A percentile compares a stretch with the other conserved stretches of the same genome.
Conservation (phyloP, 1,284 basidiomycete genomes). For the Boletus hoseneyae region DNA sequence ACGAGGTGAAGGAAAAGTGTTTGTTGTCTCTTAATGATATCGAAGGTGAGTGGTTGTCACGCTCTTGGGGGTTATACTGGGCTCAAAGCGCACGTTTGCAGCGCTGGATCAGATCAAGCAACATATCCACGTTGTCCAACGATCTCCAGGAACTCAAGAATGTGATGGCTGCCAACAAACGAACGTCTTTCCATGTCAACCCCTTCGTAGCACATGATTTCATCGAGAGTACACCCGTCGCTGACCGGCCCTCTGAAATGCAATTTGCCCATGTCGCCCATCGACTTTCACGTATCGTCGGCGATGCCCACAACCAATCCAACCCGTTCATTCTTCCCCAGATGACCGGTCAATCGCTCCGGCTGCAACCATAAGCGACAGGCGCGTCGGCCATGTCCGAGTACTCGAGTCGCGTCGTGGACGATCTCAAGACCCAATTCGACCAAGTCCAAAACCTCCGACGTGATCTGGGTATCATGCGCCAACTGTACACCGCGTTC, state of each 20-base stretch:
- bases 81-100: constrained; percentile 34
- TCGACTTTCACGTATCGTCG: constrained; percentile 62
- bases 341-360: constrained; percentile 62
- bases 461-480: constrained; percentile 89
- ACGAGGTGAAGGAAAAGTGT: constrained; percentile 88
- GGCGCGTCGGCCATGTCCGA: constrained; percentile 71
- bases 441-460: constrained; percentile 93
- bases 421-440: constrained; percentile 86
- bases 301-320: constrained; percentile 32
- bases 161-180: constrained; percentile 53
- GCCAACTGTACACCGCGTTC: constrained; percentile 93
- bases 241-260: constrained; percentile 65
- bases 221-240: constrained; percentile 54
- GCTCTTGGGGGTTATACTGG: neutral
- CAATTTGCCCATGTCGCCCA: constrained; percentile 71
- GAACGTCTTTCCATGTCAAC: constrained; percentile 38
- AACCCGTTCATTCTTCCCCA: constrained; percentile 50
- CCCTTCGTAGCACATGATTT: constrained; percentile 53
- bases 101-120: constrained; percentile 98
- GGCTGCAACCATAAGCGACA: constrained; percentile 70
- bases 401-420: constrained; percentile 67
- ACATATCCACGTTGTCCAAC: constrained; percentile 83
- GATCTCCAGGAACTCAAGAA: constrained; percentile 90
- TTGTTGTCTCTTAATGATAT: constrained; percentile 92
- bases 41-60: constrained; percentile 69